Conservation (phyloP, 2,329 filamentous ascomycete genomes). For the Fusarium phyllophilum region DNA sequence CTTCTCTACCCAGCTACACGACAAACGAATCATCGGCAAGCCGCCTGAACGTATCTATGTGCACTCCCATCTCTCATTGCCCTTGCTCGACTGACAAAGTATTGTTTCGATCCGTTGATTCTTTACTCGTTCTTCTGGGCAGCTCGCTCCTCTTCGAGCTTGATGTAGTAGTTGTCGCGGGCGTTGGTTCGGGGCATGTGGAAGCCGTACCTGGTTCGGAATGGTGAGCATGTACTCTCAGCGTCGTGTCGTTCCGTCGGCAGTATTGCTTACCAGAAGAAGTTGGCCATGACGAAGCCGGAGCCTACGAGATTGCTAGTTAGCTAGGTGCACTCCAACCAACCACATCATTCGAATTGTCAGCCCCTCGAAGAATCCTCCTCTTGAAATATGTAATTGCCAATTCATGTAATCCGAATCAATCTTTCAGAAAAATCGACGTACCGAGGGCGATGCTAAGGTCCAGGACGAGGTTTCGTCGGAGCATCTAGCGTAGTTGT, state of each 20-base stretch:
- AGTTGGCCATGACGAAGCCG: constrained; percentile 64
- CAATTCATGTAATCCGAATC: constrained; percentile 7
- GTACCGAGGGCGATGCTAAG: constrained; percentile 66
- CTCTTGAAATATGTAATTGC: constrained; percentile 12
- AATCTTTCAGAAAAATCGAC: constrained; percentile 41
- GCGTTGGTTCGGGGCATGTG: constrained; percentile 69
- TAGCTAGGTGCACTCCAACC: constrained; percentile 45
- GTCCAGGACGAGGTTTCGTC: constrained; percentile 67
- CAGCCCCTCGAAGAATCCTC: constrained; percentile 26
- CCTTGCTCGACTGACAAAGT: constrained; percentile 5
- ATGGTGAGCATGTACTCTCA: constrained; percentile 13
- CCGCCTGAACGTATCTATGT: constrained; percentile 24
- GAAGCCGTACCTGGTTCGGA: constrained; percentile 65
- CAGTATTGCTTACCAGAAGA: constrained; percentile 63
- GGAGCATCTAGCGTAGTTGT: constrained; percentile 64
- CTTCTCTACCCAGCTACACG: constrained; percentile 38
- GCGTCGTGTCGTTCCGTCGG: background rate
- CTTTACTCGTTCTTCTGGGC: constrained; percentile 48
- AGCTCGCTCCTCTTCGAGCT: constrained; percentile 67
- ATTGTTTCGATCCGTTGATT: background rate
- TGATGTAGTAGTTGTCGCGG: constrained; percentile 68
- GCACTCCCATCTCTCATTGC: constrained; percentile 13
- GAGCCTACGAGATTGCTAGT: constrained; percentile 55
- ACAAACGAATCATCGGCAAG: constrained; percentile 42
- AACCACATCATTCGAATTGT: constrained; percentile 43